phyloP scores from a whole-genome alignment of 1,139 yeast species.

The Waltiozyma solani region DNA sequence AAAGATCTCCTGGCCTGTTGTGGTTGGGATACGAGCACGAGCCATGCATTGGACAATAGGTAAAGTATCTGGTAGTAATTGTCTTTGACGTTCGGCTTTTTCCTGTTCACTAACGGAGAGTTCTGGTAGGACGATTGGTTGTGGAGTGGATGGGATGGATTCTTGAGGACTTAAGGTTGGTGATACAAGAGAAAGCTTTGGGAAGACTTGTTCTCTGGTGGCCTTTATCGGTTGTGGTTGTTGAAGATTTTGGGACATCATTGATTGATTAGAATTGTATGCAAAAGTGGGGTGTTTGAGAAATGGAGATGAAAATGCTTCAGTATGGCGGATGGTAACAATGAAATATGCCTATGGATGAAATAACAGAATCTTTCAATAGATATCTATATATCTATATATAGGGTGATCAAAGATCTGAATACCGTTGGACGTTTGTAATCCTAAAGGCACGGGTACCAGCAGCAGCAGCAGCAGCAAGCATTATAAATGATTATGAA shows the following conservation, averaged over 20 bases:
- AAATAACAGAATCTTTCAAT: no score
- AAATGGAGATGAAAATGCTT: no score
- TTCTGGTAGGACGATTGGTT: conserved; percentile 13
- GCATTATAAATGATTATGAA: no score
- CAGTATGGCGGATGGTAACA: no score
- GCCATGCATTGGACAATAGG: conserved; percentile 86
- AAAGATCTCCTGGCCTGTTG: conserved; percentile 86
- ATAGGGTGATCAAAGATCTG: no score
- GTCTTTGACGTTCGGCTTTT: conserved; percentile 17
- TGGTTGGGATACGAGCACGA: conserved; percentile 90
- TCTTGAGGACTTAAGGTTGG: conserved; percentile 17
- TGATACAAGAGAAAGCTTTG: conserved; percentile 16
- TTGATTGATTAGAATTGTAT: not conserved
- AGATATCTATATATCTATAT: no score
- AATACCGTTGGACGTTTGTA: no score
- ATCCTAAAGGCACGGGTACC: no score
- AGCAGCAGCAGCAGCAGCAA: no score
- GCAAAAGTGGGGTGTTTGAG: no score
- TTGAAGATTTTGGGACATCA: conserved; percentile 3
- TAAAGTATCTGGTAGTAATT: conserved; percentile 26
- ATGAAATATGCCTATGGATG: no score
- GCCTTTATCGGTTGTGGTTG: conserved; percentile 9
- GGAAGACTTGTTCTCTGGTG: conserved; percentile 2
- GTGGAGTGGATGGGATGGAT: conserved; percentile 19
- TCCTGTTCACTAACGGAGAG: conserved; percentile 7